These are phyloP conservation scores for Arctostaphylos glauca DNA, from an alignment of 148 eudicot species.

Conservation along the genomic window DNA sequence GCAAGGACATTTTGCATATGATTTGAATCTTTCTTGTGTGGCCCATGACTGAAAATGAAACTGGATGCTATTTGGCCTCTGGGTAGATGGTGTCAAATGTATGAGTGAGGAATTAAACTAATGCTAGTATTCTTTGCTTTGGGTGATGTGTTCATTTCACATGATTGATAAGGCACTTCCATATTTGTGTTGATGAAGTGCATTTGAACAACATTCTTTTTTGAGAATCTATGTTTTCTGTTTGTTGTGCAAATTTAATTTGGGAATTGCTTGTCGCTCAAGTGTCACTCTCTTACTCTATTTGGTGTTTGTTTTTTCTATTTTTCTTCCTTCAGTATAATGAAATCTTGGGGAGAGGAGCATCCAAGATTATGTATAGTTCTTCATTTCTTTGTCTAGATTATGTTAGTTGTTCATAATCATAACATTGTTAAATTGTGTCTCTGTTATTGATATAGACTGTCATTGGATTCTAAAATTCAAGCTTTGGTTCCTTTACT, in stretches of 20 bases:
- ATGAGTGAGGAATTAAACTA: not conserved
- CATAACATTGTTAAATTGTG: not conserved
- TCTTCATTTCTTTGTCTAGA: constrained; percentile 18
- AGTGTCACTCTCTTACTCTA: not conserved
- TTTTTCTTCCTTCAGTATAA: constrained; percentile 59
- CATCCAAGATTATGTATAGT: constrained; percentile 91
- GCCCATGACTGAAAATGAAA: not conserved
- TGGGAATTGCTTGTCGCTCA: not conserved
- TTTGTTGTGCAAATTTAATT: not conserved
- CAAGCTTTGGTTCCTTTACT: constrained; percentile 16
- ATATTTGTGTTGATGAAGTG: not conserved
- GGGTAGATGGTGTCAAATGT: not conserved
- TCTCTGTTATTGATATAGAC: not conserved
- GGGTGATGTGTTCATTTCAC: not conserved
- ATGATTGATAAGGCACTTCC: not conserved
- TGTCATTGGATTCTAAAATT: not conserved
- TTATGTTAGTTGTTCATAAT: not conserved
- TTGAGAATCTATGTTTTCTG: not conserved
- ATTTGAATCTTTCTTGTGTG: not conserved
- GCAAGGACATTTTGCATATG: not conserved
- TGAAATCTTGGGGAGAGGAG: constrained; percentile 92
- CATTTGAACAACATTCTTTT: not conserved
- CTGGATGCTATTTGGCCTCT: not conserved
- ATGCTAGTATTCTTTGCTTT: not conserved
- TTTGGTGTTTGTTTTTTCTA: constrained; percentile 16